Conservation (phyloP, 345 rosid genomes). For the Stellera chamaejasme region DNA sequence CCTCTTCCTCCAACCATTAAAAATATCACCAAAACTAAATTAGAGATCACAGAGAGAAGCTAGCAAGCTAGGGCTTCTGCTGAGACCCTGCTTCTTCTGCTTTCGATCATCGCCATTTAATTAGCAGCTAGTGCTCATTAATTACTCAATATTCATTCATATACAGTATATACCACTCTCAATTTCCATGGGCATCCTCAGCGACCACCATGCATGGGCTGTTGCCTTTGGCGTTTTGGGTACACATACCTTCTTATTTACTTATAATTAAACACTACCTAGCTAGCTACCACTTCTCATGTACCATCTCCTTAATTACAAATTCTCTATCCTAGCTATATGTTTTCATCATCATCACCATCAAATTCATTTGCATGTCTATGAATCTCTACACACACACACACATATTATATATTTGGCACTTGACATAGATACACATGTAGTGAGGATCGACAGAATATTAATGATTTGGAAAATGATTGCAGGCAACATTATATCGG, state of each 20-base stretch:
- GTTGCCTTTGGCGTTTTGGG: constrained; percentile 66
- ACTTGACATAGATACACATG: not conserved
- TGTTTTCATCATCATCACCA: not conserved
- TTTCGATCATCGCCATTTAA: not conserved
- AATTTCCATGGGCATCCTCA: constrained; percentile 34
- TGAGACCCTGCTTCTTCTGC: no score
- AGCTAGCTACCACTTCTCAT: no score
- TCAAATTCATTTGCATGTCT: not conserved
- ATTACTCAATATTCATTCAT: no score
- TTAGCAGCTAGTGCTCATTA: no score
- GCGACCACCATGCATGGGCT: constrained; percentile 28
- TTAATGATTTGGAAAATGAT: not conserved
- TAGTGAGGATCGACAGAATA: constrained; percentile 8
- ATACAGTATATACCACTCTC: no score
- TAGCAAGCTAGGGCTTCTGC: no score
- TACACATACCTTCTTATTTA: constrained; percentile 12
- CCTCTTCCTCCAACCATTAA: not conserved
- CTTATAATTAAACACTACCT: no score
- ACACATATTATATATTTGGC: no score
- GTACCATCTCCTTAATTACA: no score
- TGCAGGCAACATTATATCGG: constrained; percentile 69
- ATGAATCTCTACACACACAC: not conserved
- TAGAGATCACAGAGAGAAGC: no score
- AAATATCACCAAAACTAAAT: no score
- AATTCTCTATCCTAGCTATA: no score